Base-by-base conservation (phyloP, 2,329 filamentous ascomycete genomes). In the Xylariaceae sp. region DNA sequence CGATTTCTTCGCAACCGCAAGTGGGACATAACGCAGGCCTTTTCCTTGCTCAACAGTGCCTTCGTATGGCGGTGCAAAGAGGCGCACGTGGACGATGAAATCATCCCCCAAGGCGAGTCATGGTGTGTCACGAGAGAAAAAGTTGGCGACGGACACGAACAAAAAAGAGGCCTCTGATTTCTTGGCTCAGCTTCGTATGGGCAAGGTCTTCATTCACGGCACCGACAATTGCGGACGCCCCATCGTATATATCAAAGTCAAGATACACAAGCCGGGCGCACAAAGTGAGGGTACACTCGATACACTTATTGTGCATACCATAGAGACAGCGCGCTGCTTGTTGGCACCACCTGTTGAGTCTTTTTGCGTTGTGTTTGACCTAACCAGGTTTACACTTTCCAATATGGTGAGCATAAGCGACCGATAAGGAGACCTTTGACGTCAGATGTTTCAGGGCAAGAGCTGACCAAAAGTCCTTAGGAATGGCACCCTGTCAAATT, bases 401-500 rank as follows among this genome's bases (percentile, higher is more conserved):
- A 96, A 97, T 67, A 95, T 97, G 91, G 80, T 83, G n/a, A n/a
- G n/a, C n/a, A n/a, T n/a, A n/a, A n/a, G n/a, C n/a, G n/a, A n/a
- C n/a, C n/a, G n/a, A n/a, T n/a, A n/a, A n/a, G n/a, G 68, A 57
- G 70, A n/a, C 22, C 16, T 8, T 8, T 12, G 7, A 14, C 21
- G 21, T 12, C 17, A n/a, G 32, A 20, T 11, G 10, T 4, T 5
- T 12, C 21, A 8, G 10, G 10, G 17, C 20, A 6, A 25, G 16
- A n/a, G 21, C 40, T 27, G 52, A 55, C 16, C 35, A 12, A 38
- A 34, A 21, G 37, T 19, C 16, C 17, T 16, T 49, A 85, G 81
- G 92, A 97, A 66, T 96, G 96, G 67, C 80, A 86, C 0, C 91
- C 91, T 1, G 88, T 96, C 41, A 96, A 94, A 62, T 96, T 96